A percentile compares a stretch with the other conserved stretches of the same genome.
phyloP scores from a whole-genome alignment of 1,284 basidiomycete genomes.

The Thelephora terrestris region DNA sequence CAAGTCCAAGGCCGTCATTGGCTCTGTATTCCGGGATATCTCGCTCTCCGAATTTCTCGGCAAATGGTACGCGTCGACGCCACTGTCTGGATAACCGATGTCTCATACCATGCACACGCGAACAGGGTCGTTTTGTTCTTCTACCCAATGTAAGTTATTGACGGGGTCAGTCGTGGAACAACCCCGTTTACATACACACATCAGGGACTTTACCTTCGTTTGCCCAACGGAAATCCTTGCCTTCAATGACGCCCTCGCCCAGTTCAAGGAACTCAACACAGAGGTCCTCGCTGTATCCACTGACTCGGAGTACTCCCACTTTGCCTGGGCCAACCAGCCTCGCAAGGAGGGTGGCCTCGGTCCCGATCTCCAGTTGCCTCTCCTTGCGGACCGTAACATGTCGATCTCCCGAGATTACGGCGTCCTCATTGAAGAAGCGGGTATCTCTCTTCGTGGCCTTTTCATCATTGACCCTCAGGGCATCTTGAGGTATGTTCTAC shows the following conservation, averaged over 20 bases:
- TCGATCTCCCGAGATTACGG: conserved; percentile 69
- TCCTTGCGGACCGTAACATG: conserved; percentile 67
- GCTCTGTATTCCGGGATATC: conserved; percentile 69
- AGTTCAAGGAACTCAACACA: conserved; percentile 67
- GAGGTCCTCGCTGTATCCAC: conserved; percentile 73
- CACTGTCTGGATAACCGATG: background rate
- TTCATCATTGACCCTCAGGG: conserved; percentile 90
- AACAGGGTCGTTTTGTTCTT: conserved; percentile 69
- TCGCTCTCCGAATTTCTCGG: conserved; percentile 66
- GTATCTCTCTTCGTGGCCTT: conserved; percentile 76
- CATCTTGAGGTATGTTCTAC: conserved; percentile 43
- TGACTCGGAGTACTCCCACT: conserved; percentile 82
- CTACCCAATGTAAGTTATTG: conserved; percentile 59
- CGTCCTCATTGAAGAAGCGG: conserved; percentile 78
- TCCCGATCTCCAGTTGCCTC: conserved; percentile 72
- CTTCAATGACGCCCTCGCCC: conserved; percentile 75
- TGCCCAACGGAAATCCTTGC: conserved; percentile 91
- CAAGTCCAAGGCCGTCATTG: conserved; percentile 64
- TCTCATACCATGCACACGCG: conserved; percentile 5
- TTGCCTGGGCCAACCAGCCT: conserved; percentile 76
- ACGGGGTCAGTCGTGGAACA: background rate
- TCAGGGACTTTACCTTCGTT: conserved; percentile 75
- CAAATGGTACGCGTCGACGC: conserved; percentile 53
- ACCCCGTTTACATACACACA: background rate
- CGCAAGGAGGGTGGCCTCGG: conserved; percentile 82